Percentiles rank a stretch among this genome's conserved stretches.
phyloP scores from a whole-genome alignment of 345 rosid species.

The Arabis alpina region DNA sequence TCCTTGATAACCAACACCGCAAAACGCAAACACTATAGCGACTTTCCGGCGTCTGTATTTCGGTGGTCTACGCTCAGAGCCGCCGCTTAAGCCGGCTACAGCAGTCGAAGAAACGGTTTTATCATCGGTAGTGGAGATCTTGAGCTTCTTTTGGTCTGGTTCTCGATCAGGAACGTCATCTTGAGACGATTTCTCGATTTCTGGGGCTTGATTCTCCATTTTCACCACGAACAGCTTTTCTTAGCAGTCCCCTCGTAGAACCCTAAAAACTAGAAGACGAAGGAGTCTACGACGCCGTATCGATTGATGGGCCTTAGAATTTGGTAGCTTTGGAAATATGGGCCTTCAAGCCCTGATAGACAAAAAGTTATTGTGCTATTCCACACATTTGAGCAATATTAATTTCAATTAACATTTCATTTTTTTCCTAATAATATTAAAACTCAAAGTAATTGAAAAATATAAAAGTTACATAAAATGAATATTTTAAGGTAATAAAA shows the following conservation, averaged over 20 bases:
- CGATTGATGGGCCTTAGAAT: conserved; percentile 11
- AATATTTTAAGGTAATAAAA: too few relatives aligned
- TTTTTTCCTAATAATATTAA: too few relatives aligned
- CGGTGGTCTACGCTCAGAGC: conserved; percentile 43
- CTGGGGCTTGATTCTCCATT: conserved; percentile 46
- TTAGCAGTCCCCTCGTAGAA: conserved; percentile 37
- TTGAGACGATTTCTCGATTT: conserved; percentile 26
- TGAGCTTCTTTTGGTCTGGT: conserved; percentile 65
- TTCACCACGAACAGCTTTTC: conserved; percentile 15
- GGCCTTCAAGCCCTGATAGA: too few relatives aligned
- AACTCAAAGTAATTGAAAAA: too few relatives aligned
- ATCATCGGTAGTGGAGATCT: conserved; percentile 59
- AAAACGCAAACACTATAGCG: conserved; percentile 88
- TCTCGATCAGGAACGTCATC: conserved; percentile 55
- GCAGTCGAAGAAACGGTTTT: conserved; percentile 40
- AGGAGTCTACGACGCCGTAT: conserved; percentile 10
- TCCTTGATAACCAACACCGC: conserved; percentile 98
- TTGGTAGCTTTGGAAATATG: too few relatives aligned
- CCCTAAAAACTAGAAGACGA: conserved; percentile 41
- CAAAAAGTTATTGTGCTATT: too few relatives aligned
- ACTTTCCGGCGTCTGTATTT: conserved; percentile 86
- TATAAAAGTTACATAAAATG: too few relatives aligned
- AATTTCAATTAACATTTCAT: too few relatives aligned
- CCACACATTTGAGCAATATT: too few relatives aligned
- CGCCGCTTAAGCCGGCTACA: conserved; percentile 15